Conservation (phyloP, 2,329 filamentous ascomycete species). For the Rutstroemia sydowiana region DNA sequence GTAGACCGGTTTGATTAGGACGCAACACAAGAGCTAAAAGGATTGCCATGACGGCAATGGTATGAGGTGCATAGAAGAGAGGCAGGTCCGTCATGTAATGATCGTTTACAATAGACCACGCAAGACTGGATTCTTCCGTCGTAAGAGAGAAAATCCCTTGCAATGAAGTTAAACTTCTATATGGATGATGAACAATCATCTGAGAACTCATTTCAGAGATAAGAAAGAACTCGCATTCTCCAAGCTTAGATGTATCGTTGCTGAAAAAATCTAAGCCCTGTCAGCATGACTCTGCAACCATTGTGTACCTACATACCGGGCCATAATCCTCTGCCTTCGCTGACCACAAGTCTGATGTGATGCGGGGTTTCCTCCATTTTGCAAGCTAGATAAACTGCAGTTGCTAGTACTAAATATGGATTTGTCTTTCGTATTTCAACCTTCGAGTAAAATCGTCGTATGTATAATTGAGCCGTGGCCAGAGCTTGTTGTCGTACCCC, state of each 20-base stretch:
- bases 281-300: conserved; percentile 9
- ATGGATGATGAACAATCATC: conserved; percentile 67
- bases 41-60: conserved; percentile 63
- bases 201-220: conserved; percentile 70
- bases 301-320: conserved; percentile 41
- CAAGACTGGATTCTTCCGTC: conserved; percentile 56
- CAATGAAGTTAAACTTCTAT: conserved; percentile 59
- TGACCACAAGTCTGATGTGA: conserved; percentile 85
- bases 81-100: conserved; percentile 66
- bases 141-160: conserved; percentile 51
- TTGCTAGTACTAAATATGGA: conserved; percentile 87
- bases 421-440: conserved; percentile 91
- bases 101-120: conserved; percentile 67
- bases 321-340: conserved; percentile 80
- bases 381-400: conserved; percentile 87
- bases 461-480: conserved; percentile 89
- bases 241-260: conserved; percentile 59
- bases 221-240: conserved; percentile 68
- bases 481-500: conserved; percentile 83
- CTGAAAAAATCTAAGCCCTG: conserved; percentile 48
- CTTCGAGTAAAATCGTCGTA: conserved; percentile 87
- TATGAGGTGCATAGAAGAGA: conserved; percentile 59
- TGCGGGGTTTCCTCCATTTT: conserved; percentile 98
- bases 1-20: conserved; percentile 42
- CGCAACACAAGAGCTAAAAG: conserved; percentile 61